Base-by-base conservation (phyloP, 1,284 basidiomycete species). In the Boletus semigastroideus region DNA sequence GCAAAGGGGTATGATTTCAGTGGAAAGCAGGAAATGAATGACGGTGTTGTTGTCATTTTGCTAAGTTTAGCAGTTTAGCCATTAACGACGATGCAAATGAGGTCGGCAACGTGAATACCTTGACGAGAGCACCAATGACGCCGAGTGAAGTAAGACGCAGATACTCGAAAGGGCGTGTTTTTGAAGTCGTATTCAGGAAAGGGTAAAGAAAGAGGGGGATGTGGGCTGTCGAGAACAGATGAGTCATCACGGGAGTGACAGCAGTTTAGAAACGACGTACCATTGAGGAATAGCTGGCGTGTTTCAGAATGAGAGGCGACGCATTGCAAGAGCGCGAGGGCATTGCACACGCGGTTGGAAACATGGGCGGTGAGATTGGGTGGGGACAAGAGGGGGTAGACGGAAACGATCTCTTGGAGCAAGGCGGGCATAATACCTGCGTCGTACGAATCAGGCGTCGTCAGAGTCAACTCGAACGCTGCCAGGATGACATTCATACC, bases 11-110 rank as follows among this genome's bases (percentile, higher is more conserved):
- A 99, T 99, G 71, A 99, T 99, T 77, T 99, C 97, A 47, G 97
- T 99, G 11, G 96, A 98, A 37, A 99, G 83, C 44, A 99, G 81
- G 77, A 99, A 99, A 73, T 98, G 97, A 72, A 99, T 99, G 60
- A 99, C 96, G 54, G 95, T 91, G 64, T 90, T 94, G 74, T 99
- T 99, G 75, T 99, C 97, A 70, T 98, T 98, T 90, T 98, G 94
- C 89, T 92, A 63, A 1, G 42, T 19, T 41, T 13, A 17, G 31
- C 30, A 1, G 42, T 19, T 41, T 13, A 17, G 31, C 27, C 19
- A 43, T 59, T 45, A 58, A 54, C 33, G 20, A 41, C 39, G 25
- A 14, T 12, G 30, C 13, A 7, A 25, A 27, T 6, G 14, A 28
- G n/a, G 36, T n/a, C 44, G 20, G 33, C 19, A 36, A 25, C 2